Conservation (phyloP, 179 eudicot genomes). For the Corrigiola litoralis region DNA sequence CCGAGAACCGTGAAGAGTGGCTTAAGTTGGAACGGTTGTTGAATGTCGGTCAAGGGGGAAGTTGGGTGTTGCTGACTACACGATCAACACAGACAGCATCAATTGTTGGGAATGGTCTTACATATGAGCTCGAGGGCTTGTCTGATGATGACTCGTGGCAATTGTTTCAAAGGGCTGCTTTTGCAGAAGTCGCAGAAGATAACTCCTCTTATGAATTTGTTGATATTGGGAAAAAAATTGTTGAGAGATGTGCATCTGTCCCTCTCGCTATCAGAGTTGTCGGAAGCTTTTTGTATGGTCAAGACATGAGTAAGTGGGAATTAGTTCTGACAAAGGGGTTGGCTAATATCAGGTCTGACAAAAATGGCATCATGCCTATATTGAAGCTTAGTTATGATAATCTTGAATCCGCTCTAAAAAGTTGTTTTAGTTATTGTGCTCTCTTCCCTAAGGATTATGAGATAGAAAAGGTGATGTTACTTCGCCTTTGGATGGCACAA, state of each 20-base stretch:
- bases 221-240: slow-evolving; percentile 20
- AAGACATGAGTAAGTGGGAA: slow-evolving; percentile 16
- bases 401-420: slow-evolving; percentile 8
- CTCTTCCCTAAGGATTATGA: slow-evolving; percentile 12
- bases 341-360: not conserved
- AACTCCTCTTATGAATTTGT: not conserved
- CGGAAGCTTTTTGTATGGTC: slow-evolving; percentile 13
- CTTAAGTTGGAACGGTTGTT: slow-evolving; percentile 7
- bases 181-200: slow-evolving; percentile 1
- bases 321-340: slow-evolving; percentile 4
- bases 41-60: slow-evolving; percentile 16
- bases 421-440: slow-evolving; percentile 21
- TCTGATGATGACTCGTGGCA: slow-evolving; percentile 24
- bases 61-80: slow-evolving; percentile 29
- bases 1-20: slow-evolving; percentile 19
- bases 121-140: slow-evolving; percentile 13
- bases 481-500: slow-evolving; percentile 27
- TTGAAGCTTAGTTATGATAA: slow-evolving; percentile 26
- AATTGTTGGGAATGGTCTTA: not conserved
- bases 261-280: slow-evolving; percentile 30
- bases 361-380: slow-evolving; percentile 9
- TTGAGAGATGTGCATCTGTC: slow-evolving; percentile 18
- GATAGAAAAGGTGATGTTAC: slow-evolving; percentile 6
- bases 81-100: slow-evolving; percentile 1
- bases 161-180: slow-evolving; percentile 20